Conservation (phyloP, 139 green algal species). For the Edaphochlamys debaryana region DNA sequence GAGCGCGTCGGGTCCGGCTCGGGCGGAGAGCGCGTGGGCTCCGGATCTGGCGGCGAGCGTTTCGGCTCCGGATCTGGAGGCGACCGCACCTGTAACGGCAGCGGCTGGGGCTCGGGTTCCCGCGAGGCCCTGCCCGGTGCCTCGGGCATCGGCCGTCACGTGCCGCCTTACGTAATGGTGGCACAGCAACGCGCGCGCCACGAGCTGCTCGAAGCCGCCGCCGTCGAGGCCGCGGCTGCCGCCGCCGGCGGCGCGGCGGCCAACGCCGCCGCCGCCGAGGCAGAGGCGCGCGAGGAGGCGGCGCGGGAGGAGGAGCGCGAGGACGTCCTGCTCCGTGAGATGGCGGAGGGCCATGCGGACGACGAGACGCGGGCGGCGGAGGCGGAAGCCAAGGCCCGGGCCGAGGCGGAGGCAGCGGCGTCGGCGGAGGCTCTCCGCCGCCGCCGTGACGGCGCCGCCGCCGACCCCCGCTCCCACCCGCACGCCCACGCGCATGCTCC, state of each 20-base stretch:
- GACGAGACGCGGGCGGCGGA: no score
- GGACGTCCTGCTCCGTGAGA: no score
- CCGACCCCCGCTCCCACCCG: no score
- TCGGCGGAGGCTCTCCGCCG: not conserved
- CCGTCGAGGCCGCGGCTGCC: not conserved
- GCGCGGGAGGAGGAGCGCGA: no score
- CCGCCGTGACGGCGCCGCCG: not conserved
- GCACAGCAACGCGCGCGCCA: not conserved
- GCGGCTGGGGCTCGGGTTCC: not conserved
- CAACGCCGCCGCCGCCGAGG: not conserved
- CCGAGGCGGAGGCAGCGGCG: not conserved
- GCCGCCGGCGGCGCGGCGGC: not conserved
- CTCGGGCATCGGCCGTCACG: not conserved
- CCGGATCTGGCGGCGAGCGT: no score
- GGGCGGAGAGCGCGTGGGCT: no score
- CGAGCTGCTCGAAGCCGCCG: not conserved
- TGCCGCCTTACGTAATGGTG: not conserved
- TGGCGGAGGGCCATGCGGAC: no score
- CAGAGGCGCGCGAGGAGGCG: no score
- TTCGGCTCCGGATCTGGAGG: slow-evolving; percentile 4
- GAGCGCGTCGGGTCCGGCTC: no score
- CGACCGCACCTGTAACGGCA: not conserved
- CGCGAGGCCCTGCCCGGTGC: not conserved
- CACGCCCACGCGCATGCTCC: no score
- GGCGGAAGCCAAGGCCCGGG: no score